Conservation (phyloP, 2,329 filamentous ascomycete species). For the Pleomassaria siparia region DNA sequence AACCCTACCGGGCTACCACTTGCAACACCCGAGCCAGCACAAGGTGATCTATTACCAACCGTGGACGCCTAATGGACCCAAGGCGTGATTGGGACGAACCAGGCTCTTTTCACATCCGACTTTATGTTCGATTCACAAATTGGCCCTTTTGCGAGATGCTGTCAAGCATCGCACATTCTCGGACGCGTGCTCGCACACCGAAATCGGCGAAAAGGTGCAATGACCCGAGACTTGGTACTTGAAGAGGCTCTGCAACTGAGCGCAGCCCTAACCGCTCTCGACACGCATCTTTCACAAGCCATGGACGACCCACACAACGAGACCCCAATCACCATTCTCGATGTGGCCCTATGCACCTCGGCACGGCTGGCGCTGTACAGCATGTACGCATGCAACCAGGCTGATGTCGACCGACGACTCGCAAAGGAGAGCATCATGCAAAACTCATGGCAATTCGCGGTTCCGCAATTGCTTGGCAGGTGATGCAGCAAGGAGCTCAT, state of each 20-base stretch:
- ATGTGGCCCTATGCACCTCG: conserved; percentile 2
- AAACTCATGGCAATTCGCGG: neutral
- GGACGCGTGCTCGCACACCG: conserved; percentile 8
- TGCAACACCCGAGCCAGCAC: conserved; percentile 6
- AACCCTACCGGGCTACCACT: conserved; percentile 5
- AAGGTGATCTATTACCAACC: conserved; percentile 16
- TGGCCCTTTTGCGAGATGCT: conserved; percentile 9
- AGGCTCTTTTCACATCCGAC: conserved; percentile 2
- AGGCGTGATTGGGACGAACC: neutral
- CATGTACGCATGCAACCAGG: conserved; percentile 2
- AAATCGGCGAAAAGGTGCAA: conserved; percentile 25
- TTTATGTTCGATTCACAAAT: neutral
- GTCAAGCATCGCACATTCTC: conserved; percentile 14
- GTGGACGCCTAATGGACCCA: conserved; percentile 8
- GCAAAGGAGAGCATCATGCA: conserved; percentile 1
- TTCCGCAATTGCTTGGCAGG: neutral
- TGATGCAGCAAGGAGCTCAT: conserved; percentile 12
- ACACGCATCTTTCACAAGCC: neutral
- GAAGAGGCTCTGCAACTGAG: conserved; percentile 3
- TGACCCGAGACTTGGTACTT: neutral
- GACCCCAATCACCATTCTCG: neutral
- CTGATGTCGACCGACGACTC: neutral
- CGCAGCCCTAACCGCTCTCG: conserved; percentile 2
- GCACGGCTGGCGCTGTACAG: conserved; percentile 1
- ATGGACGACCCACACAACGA: neutral